phyloP scores from a whole-genome alignment of 371 early-diverging fungal genomes.

The Blastocladiella emersonii region DNA sequence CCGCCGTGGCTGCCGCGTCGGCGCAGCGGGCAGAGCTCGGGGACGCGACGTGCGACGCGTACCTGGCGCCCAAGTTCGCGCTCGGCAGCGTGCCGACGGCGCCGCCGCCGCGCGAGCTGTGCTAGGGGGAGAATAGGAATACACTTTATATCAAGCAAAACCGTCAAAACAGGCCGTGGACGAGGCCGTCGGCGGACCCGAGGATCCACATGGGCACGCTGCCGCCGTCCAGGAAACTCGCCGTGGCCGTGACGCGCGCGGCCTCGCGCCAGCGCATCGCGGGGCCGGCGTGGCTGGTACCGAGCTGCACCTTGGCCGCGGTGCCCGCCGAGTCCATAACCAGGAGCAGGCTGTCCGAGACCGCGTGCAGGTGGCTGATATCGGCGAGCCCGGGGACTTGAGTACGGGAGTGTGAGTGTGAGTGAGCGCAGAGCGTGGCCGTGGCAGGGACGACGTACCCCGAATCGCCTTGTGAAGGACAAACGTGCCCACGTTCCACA shows the following conservation, averaged over 20 bases:
- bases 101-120: not conserved
- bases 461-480: not conserved
- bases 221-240: too few species aligned
- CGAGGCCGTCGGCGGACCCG: too few species aligned
- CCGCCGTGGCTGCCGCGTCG: not conserved
- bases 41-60: too few species aligned
- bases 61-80: not conserved
- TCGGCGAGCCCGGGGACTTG: not conserved
- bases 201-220: too few species aligned
- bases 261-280: too few species aligned
- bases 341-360: not conserved
- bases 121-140: not conserved
- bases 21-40: too few species aligned
- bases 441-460: not conserved
- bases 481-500: not conserved
- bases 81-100: not conserved
- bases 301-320: not conserved
- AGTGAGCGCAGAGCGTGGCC: not conserved
- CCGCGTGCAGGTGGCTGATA: not conserved
- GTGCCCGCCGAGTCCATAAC: not conserved
- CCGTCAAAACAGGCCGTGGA: too few species aligned
- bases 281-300: too few species aligned
- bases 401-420: not conserved
- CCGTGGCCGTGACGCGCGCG: too few species aligned
- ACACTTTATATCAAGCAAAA: too few species aligned